These are phyloP conservation scores for Zychaea mexicana DNA, from an alignment of 371 early-diverging fungal species.

Conservation along the genomic window DNA sequence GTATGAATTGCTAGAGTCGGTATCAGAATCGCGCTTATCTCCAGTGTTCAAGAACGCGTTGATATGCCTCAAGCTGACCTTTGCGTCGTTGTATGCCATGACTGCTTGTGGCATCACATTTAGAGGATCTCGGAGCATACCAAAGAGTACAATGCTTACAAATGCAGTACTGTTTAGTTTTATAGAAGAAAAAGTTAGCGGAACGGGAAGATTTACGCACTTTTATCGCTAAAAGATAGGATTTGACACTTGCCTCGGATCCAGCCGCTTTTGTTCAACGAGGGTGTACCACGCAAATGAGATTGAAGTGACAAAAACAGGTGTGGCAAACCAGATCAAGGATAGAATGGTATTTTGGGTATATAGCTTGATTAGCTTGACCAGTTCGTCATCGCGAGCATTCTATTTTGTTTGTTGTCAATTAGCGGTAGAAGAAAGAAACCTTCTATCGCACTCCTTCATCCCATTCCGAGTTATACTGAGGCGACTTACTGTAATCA, in stretches of 20 bases:
- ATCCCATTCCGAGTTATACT: not conserved
- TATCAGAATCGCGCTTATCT: constrained; percentile 15
- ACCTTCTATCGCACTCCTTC: not conserved
- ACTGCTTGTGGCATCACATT: constrained; percentile 66
- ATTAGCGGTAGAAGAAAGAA: not conserved
- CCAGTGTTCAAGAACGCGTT: constrained; percentile 48
- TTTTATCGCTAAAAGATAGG: no score
- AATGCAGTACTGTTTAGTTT: constrained; percentile 51
- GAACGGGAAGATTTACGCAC: no score
- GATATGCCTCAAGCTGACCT: constrained; percentile 58
- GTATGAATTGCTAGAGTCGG: constrained; percentile 10
- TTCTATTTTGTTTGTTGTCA: constrained; percentile 16
- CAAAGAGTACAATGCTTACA: constrained; percentile 67
- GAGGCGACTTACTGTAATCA: constrained; percentile 37
- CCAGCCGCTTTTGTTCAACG: constrained; percentile 60
- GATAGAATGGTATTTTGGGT: constrained; percentile 58
- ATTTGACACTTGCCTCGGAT: constrained; percentile 47
- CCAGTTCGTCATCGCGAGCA: constrained; percentile 60
- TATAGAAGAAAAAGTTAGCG: no score
- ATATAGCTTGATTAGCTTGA: constrained; percentile 55
- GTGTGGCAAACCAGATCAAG: constrained; percentile 70
- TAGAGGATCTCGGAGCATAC: constrained; percentile 61
- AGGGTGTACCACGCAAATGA: constrained; percentile 71
- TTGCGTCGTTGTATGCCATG: constrained; percentile 59
- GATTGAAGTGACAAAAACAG: constrained; percentile 65